Conservation (phyloP, 768 basidiomycete species). For the Cystobasidium ongulense region DNA sequence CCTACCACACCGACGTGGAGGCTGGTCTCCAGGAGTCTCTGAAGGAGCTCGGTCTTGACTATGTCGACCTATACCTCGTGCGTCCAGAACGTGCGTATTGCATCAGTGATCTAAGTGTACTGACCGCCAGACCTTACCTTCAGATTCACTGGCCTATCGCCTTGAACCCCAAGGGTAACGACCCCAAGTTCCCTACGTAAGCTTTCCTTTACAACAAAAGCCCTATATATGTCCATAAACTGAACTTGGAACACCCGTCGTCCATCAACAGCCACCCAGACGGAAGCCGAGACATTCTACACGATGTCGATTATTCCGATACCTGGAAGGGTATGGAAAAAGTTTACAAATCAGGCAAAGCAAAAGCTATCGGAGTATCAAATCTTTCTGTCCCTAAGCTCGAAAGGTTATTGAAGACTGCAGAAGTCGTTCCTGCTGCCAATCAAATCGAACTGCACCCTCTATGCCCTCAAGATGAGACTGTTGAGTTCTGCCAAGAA, state of each 20-base stretch:
- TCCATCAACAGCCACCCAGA: not conserved
- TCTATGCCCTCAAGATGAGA: slow-evolving; percentile 50
- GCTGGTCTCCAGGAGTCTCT: slow-evolving; percentile 65
- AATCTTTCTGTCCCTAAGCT: slow-evolving; percentile 64
- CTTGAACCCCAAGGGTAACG: slow-evolving; percentile 51
- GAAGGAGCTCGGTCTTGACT: slow-evolving; percentile 59
- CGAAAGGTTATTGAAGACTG: slow-evolving; percentile 55
- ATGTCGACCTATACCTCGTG: slow-evolving; percentile 66
- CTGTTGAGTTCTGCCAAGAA: slow-evolving; percentile 53
- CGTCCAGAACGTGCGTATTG: not conserved
- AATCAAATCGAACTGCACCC: slow-evolving; percentile 71
- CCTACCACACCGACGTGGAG: slow-evolving; percentile 54
- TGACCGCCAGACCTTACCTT: slow-evolving; percentile 34
- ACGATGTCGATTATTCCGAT: not conserved
- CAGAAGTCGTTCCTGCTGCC: slow-evolving; percentile 55
- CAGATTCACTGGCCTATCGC: slow-evolving; percentile 77
- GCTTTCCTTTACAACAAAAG: not conserved
- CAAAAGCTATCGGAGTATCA: slow-evolving; percentile 66
- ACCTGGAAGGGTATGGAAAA: slow-evolving; percentile 66
- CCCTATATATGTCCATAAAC: no score
- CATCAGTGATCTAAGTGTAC: slow-evolving; percentile 22
- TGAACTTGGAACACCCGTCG: no score
- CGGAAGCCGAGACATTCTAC: slow-evolving; percentile 9
- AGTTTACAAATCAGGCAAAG: slow-evolving; percentile 53
- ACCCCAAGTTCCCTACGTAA: slow-evolving; percentile 36